Evolutionary conservation across 495 filamentous ascomycete species (phyloP), one percentile per base, ranked within the genome.

Genomic region (Neurospora sp.): DNA sequence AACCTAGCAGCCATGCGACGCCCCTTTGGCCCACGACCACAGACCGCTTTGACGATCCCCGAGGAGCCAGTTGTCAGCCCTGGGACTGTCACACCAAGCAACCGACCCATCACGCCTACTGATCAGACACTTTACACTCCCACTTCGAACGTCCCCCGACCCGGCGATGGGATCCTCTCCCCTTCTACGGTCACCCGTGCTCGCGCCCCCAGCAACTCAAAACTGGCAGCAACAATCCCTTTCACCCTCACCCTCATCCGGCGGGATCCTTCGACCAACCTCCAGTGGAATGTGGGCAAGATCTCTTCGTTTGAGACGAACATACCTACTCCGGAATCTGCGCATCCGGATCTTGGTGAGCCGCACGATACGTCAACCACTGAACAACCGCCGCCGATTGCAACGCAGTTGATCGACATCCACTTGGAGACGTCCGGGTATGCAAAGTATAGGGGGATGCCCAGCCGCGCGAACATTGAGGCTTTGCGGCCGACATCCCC

Each of bases 251-350:
- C 92, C 0, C 83, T 99, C 14, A 97, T 99, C 71, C 91, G 96
- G 16, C 92, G 96, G 41, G 93, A 98, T 81, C 92, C 93, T 4
- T 84, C 88, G 1, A 90, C 91, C 37, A 90, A 90, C 12, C 87
- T 85, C 46, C 96, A 99, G 79, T 97, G 93, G 93, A 97, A 98
- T 76, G 90, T 98, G 38, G 94, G 91, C 6, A 91, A 84, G 54
- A 89, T 97, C 48, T 85, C 85, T 3, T 83, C 84, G 6, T 82
- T 86, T 73, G 83, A 84, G 73, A 77, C 84, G 72, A 83, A 82
- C 76, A 80, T 83, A 75, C 74, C 81, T 20, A 70, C 80, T 0
- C 79, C 79, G 0, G 77, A 78, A 5, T 59, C 42, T 7, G 78
- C 77, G 9, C 74, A 77, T 44, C 75, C 78, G 1, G 74, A 70